These are phyloP conservation scores for Calonectria pseudoreteaudii DNA, from an alignment of 2,329 filamentous ascomycete species.

Conservation along the genomic window DNA sequence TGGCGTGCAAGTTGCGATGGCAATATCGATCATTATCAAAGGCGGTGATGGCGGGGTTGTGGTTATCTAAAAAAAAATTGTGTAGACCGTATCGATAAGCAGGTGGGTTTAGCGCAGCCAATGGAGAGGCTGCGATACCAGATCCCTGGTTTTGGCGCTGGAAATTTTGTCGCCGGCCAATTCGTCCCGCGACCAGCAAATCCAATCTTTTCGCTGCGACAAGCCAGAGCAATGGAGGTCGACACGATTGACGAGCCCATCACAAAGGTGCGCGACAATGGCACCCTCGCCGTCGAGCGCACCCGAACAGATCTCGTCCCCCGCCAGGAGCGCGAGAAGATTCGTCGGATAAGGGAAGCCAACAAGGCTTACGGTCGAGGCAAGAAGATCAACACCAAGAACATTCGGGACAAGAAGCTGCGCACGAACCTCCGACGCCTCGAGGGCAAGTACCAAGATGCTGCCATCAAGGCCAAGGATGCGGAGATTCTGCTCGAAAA, in stretches of 20 bases:
- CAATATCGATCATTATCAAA: conserved; percentile 43
- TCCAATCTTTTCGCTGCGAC: conserved; percentile 28
- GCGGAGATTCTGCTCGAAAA: conserved; percentile 95
- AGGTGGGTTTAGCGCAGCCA: conserved; percentile 32
- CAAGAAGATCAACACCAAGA: conserved; percentile 76
- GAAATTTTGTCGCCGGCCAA: conserved; percentile 50
- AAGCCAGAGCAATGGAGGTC: conserved; percentile 50
- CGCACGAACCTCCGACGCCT: conserved; percentile 82
- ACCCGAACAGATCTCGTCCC: conserved; percentile 64
- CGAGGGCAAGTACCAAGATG: conserved; percentile 85
- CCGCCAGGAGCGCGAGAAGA: conserved; percentile 63
- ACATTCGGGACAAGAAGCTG: conserved; percentile 89
- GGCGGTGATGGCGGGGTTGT: conserved; percentile 52
- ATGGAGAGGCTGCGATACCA: conserved; percentile 44
- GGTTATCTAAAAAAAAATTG: conserved; percentile 54
- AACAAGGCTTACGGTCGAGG: conserved; percentile 88
- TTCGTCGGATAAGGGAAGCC: conserved; percentile 69
- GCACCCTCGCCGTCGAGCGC: conserved; percentile 62
- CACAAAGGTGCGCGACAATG: conserved; percentile 60
- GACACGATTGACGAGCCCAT: conserved; percentile 50
- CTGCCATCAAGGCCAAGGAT: conserved; percentile 88
- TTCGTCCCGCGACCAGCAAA: conserved; percentile 32
- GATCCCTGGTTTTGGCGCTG: conserved; percentile 37
- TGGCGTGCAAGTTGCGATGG: conserved; percentile 35
- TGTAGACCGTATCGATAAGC: conserved; percentile 52